Evolutionary conservation across 2,329 filamentous ascomycete genomes (phyloP).

Genomic region (Coniochaeta pulveracea): DNA sequence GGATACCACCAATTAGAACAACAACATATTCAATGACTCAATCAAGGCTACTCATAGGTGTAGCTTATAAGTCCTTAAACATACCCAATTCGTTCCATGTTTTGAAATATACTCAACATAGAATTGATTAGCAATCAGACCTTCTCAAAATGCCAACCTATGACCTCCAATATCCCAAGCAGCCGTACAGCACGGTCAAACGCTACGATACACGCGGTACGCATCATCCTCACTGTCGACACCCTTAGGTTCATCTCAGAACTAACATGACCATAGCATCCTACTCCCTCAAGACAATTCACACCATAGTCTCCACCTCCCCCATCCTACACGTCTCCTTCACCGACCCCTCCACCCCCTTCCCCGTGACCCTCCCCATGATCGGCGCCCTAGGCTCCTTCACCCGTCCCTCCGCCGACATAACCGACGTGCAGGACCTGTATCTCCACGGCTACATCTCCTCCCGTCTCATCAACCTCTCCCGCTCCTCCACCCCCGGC

Average conservation of each 20-base stretch:
- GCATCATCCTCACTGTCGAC: slow-evolving; percentile 4
- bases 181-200: slow-evolving; percentile 53
- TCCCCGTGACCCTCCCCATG: slow-evolving; percentile 73
- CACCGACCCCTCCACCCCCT: slow-evolving; percentile 49
- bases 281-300: slow-evolving; percentile 64
- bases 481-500: slow-evolving; percentile 26
- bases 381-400: slow-evolving; percentile 74
- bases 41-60: too few species aligned
- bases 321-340: slow-evolving; percentile 75
- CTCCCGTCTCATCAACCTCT: slow-evolving; percentile 63
- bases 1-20: too few species aligned
- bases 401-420: slow-evolving; percentile 43
- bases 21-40: too few species aligned
- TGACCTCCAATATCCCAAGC: slow-evolving; percentile 50
- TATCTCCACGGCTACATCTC: slow-evolving; percentile 83
- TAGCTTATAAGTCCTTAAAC: too few species aligned
- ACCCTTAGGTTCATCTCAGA: slow-evolving; percentile 2
- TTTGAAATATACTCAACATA: too few species aligned
- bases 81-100: too few species aligned
- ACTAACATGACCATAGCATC: slow-evolving; percentile 32
- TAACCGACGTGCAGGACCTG: slow-evolving; percentile 56
- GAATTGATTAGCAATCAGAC: slow-evolving; percentile 6
- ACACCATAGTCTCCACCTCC: slow-evolving; percentile 63
- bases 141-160: slow-evolving; percentile 26
- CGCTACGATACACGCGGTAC: slow-evolving; percentile 54